Percentiles rank a stretch among this genome's conserved stretches.
These are phyloP conservation scores for Lithospermum erythrorhizon DNA, from an alignment of 257 asterid species.

Conservation along the genomic window DNA sequence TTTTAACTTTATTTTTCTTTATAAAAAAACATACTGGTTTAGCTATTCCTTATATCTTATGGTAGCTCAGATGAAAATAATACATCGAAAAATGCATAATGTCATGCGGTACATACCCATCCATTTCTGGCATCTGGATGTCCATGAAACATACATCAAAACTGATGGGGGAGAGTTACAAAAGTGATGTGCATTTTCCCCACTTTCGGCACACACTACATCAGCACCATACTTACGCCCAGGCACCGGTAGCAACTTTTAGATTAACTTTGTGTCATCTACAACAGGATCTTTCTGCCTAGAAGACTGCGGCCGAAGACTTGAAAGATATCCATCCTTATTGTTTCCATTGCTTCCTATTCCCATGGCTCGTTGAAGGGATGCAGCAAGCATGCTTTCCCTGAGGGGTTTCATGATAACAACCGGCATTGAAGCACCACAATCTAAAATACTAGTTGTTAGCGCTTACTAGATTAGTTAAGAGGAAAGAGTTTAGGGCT, in stretches of 20 bases:
- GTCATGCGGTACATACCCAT: slow-evolving; percentile 48
- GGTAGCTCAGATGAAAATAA: neutral
- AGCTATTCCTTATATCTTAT: neutral
- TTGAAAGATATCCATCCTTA: slow-evolving; percentile 37
- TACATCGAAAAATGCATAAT: neutral
- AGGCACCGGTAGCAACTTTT: slow-evolving; percentile 73
- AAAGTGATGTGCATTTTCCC: slow-evolving; percentile 46
- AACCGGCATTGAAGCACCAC: slow-evolving; percentile 27
- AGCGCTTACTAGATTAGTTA: slow-evolving; percentile 46
- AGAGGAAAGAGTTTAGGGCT: slow-evolving; percentile 32
- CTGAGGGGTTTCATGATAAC: slow-evolving; percentile 63
- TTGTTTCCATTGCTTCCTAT: slow-evolving; percentile 37
- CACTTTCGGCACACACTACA: slow-evolving; percentile 67
- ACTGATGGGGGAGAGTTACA: slow-evolving; percentile 74
- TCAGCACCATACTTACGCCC: slow-evolving; percentile 86
- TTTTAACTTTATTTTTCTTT: too few species aligned
- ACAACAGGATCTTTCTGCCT: slow-evolving; percentile 78
- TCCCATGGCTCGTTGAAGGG: slow-evolving; percentile 78
- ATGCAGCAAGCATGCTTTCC: slow-evolving; percentile 76
- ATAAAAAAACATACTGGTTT: too few species aligned
- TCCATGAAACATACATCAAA: slow-evolving; percentile 99
- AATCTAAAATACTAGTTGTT: slow-evolving; percentile 15
- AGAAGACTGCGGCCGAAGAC: slow-evolving; percentile 54
- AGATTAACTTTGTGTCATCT: slow-evolving; percentile 88
- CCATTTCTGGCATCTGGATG: slow-evolving; percentile 98